Evolutionary conservation across 768 basidiomycete genomes (phyloP), one percentile per base, ranked within the genome.

Genomic region (Tricholomella constricta): DNA sequence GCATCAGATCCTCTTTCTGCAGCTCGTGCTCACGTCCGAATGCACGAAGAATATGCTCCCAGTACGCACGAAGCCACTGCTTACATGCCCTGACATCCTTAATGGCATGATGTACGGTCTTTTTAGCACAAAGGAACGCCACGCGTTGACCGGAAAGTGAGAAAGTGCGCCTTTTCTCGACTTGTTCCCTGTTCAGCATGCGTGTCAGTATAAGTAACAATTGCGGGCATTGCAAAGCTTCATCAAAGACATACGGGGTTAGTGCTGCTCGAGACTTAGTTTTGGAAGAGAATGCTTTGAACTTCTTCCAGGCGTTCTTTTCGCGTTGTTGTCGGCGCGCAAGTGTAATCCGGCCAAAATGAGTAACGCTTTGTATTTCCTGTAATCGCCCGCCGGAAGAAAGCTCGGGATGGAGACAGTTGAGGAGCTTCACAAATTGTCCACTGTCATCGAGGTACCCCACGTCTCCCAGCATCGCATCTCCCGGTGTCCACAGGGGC

Each of bases 241-340:
- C n/a, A n/a, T n/a, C n/a, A n/a, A n/a, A n/a, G n/a, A n/a, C n/a
- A n/a, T n/a, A n/a, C n/a, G n/a, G n/a, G n/a, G n/a, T n/a, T n/a
- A n/a, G n/a, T n/a, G n/a, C n/a, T n/a, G n/a, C n/a, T n/a, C n/a
- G n/a, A n/a, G n/a, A n/a, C n/a, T n/a, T n/a, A n/a, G n/a, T n/a
- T n/a, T n/a, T n/a, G n/a, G n/a, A n/a, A n/a, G 55, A 57, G 11
- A 57, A 52, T n/a, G 55, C 51, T 25, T 48, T 40, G 47, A 57
- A 26, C 1, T 51, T 25, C 23, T 57, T 57, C 29, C 22, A n/a
- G 8, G 49, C 46, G 37, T 48, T 51, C 32, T 43, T 52, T 27
- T 57, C 51, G 26, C 47, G 41, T 32, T 57, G 34, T 14, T 52
- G 46, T 45, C 47, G 41, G 27, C 46, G 35, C 26, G 31, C 51